Conservation (phyloP, 2,329 filamentous ascomycete species). For the Magnaporthiopsis incrustans region DNA sequence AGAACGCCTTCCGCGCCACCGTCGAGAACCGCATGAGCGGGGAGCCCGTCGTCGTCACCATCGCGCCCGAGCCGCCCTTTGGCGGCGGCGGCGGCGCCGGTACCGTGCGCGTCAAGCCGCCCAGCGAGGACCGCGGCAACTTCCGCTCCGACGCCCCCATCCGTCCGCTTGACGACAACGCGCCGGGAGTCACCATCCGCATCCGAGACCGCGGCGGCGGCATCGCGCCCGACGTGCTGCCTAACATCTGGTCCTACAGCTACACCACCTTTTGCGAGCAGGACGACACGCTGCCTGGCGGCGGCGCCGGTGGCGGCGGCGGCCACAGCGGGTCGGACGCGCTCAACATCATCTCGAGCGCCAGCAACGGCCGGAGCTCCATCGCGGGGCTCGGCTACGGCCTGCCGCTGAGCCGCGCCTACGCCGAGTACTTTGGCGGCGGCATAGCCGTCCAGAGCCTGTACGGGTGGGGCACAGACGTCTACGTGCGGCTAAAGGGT, state of each 20-base stretch:
- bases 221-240: constrained; percentile 74
- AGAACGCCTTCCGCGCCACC: constrained; percentile 92
- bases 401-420: constrained; percentile 79
- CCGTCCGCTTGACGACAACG: constrained; percentile 51
- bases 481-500: constrained; percentile 57
- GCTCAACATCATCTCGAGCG: constrained; percentile 65
- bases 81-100: constrained; percentile 10
- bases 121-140: constrained; percentile 29
- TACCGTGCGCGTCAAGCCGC: constrained; percentile 25
- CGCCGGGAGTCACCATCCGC: constrained; percentile 85
- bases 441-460: constrained; percentile 92
- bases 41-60: constrained; percentile 85
- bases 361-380: constrained; percentile 65
- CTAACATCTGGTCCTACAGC: constrained; percentile 92
- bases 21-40: constrained; percentile 73
- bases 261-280: constrained; percentile 89
- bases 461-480: constrained; percentile 81
- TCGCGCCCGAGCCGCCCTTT: constrained; percentile 58
- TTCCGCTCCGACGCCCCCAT: constrained; percentile 37
- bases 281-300: constrained; percentile 30
- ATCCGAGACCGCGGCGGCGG: constrained; percentile 95
- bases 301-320: constrained; percentile 23
- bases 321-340: constrained; percentile 47
- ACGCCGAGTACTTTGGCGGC: constrained; percentile 96
- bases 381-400: constrained; percentile 94